Evolutionary conservation across 345 rosid species (phyloP).

Genomic region (Firmiana major): DNA sequence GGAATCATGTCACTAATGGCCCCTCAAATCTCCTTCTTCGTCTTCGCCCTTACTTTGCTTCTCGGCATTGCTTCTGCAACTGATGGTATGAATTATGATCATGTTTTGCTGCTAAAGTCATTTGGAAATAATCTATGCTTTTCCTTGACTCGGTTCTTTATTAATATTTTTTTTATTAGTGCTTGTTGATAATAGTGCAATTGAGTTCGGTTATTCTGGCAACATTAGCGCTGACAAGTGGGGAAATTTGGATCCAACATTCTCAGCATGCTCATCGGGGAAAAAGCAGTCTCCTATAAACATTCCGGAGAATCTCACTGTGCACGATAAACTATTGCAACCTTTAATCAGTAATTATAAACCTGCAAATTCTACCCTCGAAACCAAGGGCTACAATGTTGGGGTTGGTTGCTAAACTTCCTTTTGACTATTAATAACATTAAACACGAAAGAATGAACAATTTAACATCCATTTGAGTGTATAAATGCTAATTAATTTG

Average conservation of each 20-base stretch:
- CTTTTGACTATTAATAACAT: neutral
- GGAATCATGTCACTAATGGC: neutral
- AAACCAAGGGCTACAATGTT: neutral
- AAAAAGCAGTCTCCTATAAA: conserved; percentile 6
- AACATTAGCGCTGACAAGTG: neutral
- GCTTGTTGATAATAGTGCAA: neutral
- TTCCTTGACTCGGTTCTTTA: neutral
- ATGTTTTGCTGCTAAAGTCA: neutral
- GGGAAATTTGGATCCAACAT: conserved; percentile 6
- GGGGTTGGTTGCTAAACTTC: conserved; percentile 3
- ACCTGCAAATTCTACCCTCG: conserved; percentile 4
- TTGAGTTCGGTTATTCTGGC: neutral
- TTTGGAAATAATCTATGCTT: neutral
- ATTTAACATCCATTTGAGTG: neutral
- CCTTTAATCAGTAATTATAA: neutral
- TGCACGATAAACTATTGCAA: neutral
- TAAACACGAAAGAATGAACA: too few species aligned
- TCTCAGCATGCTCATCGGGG: conserved; percentile 1
- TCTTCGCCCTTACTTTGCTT: neutral
- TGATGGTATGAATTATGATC: neutral
- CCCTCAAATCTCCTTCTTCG: neutral
- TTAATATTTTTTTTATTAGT: neutral
- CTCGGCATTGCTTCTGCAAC: conserved; percentile 1
- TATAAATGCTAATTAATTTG: neutral
- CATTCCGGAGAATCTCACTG: neutral